Percentiles rank a stretch among this genome's conserved stretches.
These are phyloP conservation scores for Microdochium trichocladiopsis DNA, from an alignment of 2,329 filamentous ascomycete species.

Conservation along the genomic window DNA sequence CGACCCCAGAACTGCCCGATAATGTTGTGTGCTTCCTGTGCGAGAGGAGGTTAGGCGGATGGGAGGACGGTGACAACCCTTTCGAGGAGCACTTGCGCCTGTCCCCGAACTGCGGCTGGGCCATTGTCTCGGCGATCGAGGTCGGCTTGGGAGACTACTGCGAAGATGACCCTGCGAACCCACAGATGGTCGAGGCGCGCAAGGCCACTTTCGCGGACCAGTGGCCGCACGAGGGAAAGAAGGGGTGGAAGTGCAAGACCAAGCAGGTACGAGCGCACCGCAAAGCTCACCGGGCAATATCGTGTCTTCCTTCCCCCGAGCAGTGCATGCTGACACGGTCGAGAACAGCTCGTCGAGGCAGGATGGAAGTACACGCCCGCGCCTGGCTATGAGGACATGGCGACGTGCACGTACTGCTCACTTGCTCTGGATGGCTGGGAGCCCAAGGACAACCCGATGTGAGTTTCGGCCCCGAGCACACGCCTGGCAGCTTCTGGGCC, in stretches of 20 bases:
- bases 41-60: constrained; percentile 76
- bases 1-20: constrained; percentile 67
- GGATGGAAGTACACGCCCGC: constrained; percentile 93
- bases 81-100: constrained; percentile 80
- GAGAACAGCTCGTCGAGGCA: constrained; percentile 68
- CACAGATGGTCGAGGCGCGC: constrained; percentile 68
- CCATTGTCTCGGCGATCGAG: constrained; percentile 60
- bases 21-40: constrained; percentile 90
- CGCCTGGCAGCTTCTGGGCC: neutral
- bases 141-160: constrained; percentile 54
- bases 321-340: neutral
- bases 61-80: constrained; percentile 82
- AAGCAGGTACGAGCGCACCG: constrained; percentile 67
- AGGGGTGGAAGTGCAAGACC: constrained; percentile 82
- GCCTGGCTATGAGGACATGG: constrained; percentile 77
- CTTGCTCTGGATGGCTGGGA: constrained; percentile 94
- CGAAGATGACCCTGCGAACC: constrained; percentile 66
- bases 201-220: constrained; percentile 73
- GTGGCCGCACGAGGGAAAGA: constrained; percentile 88
- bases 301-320: neutral
- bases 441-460: constrained; percentile 81
- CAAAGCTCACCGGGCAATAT: no score
- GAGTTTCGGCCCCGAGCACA: constrained; percentile 24
- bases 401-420: constrained; percentile 85
- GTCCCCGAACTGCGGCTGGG: constrained; percentile 80